phyloP scores from a whole-genome alignment of 805 yeast genomes.

The Vanderwaltozyma polyspora region DNA sequence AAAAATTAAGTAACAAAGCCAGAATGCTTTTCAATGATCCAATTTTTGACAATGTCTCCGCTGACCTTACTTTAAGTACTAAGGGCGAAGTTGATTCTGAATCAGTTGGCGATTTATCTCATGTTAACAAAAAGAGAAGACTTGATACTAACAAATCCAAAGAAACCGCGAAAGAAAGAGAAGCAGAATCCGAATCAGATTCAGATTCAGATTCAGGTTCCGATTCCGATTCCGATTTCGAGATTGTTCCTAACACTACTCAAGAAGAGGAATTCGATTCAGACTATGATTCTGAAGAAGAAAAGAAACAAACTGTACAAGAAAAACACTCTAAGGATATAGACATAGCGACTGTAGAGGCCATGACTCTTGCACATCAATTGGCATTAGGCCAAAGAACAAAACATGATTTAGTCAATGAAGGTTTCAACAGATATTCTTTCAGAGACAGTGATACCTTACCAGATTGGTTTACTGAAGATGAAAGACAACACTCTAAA shows the following conservation, averaged over 20 bases:
- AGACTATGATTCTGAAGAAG: conserved; percentile 44
- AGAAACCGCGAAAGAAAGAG: conserved; percentile 10
- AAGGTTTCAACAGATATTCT: conserved; percentile 84
- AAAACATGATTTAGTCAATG: conserved; percentile 78
- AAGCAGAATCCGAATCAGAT: conserved; percentile 9
- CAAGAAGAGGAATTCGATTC: conserved; percentile 27
- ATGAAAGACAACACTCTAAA: conserved; percentile 78
- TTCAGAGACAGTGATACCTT: conserved; percentile 84
- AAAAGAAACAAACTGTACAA: conserved; percentile 32
- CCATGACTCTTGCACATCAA: conserved; percentile 97
- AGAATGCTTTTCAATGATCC: conserved; percentile 40
- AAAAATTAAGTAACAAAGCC: conserved; percentile 32
- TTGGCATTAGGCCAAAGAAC: conserved; percentile 80
- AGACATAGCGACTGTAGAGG: conserved; percentile 85
- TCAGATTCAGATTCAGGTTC: conserved; percentile 11
- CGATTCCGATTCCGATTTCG: conserved; percentile 30
- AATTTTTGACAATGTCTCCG: conserved; percentile 39
- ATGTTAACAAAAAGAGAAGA: conserved; percentile 10
- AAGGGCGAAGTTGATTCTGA: conserved; percentile 8
- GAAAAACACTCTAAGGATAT: conserved; percentile 49
- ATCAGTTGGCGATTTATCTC: conserved; percentile 13
- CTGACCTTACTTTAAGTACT: conserved; percentile 23
- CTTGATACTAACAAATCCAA: too few relatives aligned
- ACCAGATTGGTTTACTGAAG: conserved; percentile 96
- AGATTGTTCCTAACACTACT: conserved; percentile 35